Conservation (phyloP, 768 basidiomycete genomes). For the Hypsizygus marmoreus region DNA sequence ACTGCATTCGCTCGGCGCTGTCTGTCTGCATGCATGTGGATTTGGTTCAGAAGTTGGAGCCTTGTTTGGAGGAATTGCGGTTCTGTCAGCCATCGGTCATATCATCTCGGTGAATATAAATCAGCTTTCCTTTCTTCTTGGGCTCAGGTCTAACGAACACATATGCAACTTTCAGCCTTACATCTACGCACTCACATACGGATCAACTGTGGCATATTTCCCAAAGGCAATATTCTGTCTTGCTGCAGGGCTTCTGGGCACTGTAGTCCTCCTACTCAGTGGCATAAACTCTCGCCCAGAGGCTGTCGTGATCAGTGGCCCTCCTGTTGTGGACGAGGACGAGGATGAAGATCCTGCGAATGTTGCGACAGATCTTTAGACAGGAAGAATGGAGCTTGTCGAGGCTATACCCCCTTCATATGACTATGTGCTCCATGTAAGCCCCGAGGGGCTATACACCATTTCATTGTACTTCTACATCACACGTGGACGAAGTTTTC, state of each 20-base stretch:
- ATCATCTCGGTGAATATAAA: constrained; percentile 55
- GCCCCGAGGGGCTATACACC: no score
- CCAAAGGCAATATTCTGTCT: constrained; percentile 71
- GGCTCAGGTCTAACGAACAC: constrained; percentile 1
- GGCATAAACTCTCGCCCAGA: constrained; percentile 30
- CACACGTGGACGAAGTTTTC: no score
- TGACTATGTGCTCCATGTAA: no score
- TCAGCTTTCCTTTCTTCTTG: not conserved
- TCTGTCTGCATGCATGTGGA: constrained; percentile 61
- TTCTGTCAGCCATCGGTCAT: constrained; percentile 66
- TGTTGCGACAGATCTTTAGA: no score
- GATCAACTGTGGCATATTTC: constrained; percentile 59
- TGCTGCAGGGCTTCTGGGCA: constrained; percentile 55
- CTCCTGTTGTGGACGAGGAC: constrained; percentile 8
- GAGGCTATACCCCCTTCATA: no score
- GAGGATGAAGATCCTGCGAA: not conserved
- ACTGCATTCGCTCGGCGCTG: constrained; percentile 67
- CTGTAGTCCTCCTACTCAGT: constrained; percentile 48
- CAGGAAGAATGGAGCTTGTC: no score
- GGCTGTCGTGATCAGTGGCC: constrained; percentile 13
- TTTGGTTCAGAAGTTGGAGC: constrained; percentile 52
- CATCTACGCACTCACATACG: constrained; percentile 69
- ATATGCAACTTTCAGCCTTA: constrained; percentile 55
- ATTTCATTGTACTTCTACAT: no score
- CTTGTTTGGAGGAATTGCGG: constrained; percentile 72